These are phyloP conservation scores for Boletus coccyginus DNA, from an alignment of 768 basidiomycete genomes.

Conservation along the genomic window DNA sequence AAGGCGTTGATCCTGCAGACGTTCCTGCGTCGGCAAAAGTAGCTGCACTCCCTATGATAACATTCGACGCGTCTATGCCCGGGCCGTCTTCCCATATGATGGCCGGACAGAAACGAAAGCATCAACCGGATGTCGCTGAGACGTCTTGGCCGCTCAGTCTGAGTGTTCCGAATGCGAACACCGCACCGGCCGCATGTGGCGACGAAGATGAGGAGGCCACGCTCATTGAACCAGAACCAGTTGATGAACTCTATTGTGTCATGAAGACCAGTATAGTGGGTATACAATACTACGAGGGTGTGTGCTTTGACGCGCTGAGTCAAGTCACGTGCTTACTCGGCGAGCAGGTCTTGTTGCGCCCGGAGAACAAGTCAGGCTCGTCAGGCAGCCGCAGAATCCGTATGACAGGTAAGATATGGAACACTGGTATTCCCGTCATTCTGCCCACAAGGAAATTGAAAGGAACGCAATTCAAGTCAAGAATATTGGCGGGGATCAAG, in stretches of 20 bases:
- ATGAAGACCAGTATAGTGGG: slow-evolving; percentile 70
- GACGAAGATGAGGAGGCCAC: slow-evolving; percentile 46
- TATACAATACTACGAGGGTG: slow-evolving; percentile 78
- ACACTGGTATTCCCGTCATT: background rate
- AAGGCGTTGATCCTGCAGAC: slow-evolving; percentile 56
- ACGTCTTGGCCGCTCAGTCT: slow-evolving; percentile 12
- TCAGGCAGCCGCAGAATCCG: slow-evolving; percentile 62
- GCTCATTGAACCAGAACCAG: slow-evolving; percentile 42
- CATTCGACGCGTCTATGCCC: slow-evolving; percentile 2
- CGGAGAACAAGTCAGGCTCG: slow-evolving; percentile 72
- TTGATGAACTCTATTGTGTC: slow-evolving; percentile 68
- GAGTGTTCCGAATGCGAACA: slow-evolving; percentile 16
- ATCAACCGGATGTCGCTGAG: slow-evolving; percentile 26
- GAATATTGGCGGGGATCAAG: slow-evolving; percentile 72
- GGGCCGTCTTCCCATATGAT: slow-evolving; percentile 1
- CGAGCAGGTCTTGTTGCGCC: slow-evolving; percentile 71
- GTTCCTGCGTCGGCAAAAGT: slow-evolving; percentile 45
- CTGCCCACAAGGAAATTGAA: background rate
- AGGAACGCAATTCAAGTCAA: slow-evolving; percentile 81
- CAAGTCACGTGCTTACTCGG: background rate
- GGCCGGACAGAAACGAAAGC: slow-evolving; percentile 45
- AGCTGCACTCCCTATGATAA: background rate
- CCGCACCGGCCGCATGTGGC: slow-evolving; percentile 7
- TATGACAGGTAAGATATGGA: slow-evolving; percentile 57
- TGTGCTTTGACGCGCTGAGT: background rate